Conservation (phyloP, 495 filamentous ascomycete species). For the Podospora fimiseda region DNA sequence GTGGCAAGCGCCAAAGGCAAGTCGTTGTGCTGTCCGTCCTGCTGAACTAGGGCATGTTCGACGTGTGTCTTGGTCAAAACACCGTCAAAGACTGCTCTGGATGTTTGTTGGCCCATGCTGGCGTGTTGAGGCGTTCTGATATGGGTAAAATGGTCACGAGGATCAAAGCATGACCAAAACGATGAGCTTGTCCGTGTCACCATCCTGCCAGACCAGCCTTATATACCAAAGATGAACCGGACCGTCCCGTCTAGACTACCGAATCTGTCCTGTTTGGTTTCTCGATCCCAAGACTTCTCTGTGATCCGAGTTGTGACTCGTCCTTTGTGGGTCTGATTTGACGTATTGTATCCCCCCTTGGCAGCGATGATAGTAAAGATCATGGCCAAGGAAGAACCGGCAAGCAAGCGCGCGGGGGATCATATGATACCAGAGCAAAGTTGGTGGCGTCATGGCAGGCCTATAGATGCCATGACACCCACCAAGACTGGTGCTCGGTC, state of each 20-base stretch:
- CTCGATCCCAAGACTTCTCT: too few relatives aligned
- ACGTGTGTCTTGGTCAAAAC: conserved; percentile 27
- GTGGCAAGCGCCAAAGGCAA: conserved; percentile 24
- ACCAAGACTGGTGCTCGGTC: background rate
- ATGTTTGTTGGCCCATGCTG: conserved; percentile 16
- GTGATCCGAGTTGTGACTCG: too few relatives aligned
- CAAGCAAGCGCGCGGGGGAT: conserved; percentile 1
- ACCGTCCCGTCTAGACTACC: background rate
- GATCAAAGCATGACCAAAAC: background rate
- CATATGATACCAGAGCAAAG: background rate
- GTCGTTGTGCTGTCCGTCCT: conserved; percentile 19
- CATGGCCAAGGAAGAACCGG: background rate
- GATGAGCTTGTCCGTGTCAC: background rate
- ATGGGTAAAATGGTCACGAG: background rate
- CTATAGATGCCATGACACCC: conserved; percentile 3
- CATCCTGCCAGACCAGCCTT: background rate
- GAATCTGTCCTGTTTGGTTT: too few relatives aligned
- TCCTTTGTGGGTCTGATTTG: too few relatives aligned
- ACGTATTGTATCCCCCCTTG: too few relatives aligned
- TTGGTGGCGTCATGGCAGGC: background rate
- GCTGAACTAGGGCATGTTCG: conserved; percentile 23
- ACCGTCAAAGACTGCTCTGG: conserved; percentile 19
- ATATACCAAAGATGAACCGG: background rate
- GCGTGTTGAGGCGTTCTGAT: background rate
- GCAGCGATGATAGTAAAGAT: background rate